Evolutionary conservation across 176 grass and related monocot species (phyloP).

Genomic region (Pontederia paniculata): DNA sequence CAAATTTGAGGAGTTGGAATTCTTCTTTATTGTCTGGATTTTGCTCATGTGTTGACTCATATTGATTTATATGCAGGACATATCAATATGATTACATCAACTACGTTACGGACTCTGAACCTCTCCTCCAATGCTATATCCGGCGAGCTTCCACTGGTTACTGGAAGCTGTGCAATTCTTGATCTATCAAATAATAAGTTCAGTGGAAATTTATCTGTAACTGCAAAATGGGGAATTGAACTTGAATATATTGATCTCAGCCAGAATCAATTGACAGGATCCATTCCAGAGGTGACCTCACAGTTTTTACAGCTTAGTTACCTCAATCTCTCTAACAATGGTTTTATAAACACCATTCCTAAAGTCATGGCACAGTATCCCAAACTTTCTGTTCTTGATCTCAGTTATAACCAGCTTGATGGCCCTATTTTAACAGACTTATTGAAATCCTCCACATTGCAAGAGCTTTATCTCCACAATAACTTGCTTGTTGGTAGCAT

Average conservation of each 20-base stretch:
- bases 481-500: conserved; percentile 24
- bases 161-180: conserved; percentile 69
- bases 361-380: conserved; percentile 65
- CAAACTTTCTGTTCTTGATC: conserved; percentile 48
- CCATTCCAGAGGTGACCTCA: conserved; percentile 66
- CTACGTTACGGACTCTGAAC: conserved; percentile 68
- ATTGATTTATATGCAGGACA: conserved; percentile 43
- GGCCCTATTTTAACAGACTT: conserved; percentile 50
- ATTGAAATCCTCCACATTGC: conserved; percentile 43
- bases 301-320: conserved; percentile 76
- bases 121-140: conserved; percentile 63
- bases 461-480: conserved; percentile 26
- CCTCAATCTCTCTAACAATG: conserved; percentile 68
- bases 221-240: conserved; percentile 80
- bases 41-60: conserved; percentile 2
- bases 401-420: conserved; percentile 66
- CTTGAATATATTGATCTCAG: conserved; percentile 66
- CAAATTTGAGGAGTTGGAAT: background rate
- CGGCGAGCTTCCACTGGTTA: conserved; percentile 68
- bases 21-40: background rate
- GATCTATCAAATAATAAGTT: conserved; percentile 79
- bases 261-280: conserved; percentile 63
- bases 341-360: conserved; percentile 52
- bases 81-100: conserved; percentile 54
- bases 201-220: conserved; percentile 62